Evolutionary conservation across 108 stramenopile genomes (phyloP).

Genomic region (Pinguiococcus pyrenoidosus): DNA sequence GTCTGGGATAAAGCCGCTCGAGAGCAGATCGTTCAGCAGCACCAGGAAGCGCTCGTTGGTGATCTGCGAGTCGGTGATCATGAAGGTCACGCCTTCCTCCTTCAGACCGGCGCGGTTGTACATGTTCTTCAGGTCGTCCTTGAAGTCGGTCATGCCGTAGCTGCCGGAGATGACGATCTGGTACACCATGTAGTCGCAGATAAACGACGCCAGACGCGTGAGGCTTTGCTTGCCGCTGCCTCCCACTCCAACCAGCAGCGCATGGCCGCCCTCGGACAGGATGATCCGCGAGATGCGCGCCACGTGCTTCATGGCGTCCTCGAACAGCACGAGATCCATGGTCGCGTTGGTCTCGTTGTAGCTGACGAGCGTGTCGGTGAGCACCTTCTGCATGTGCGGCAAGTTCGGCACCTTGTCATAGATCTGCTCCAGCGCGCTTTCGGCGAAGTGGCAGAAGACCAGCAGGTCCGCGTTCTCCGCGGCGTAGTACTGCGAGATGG

Average conservation of each 20-base stretch:
- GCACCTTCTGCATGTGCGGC: constrained; percentile 10
- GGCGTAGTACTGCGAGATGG: constrained; percentile 40
- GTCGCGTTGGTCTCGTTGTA: constrained; percentile 53
- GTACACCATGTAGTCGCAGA: constrained; percentile 43
- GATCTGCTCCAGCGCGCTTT: constrained; percentile 32
- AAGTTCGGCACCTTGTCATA: constrained; percentile 44
- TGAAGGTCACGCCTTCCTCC: constrained; percentile 58
- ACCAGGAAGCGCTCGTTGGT: constrained; percentile 63
- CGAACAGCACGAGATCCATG: constrained; percentile 57
- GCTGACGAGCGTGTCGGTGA: constrained; percentile 43
- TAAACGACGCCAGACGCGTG: constrained; percentile 50
- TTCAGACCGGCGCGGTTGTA: constrained; percentile 58
- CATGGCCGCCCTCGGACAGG: constrained; percentile 48
- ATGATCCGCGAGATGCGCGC: constrained; percentile 51
- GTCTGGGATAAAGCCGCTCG: constrained; percentile 55
- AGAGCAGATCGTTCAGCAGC: constrained; percentile 56
- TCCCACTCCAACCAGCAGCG: constrained; percentile 55
- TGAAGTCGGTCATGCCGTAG: constrained; percentile 55
- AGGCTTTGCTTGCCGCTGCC: constrained; percentile 53
- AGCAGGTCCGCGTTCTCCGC: constrained; percentile 50
- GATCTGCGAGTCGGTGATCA: constrained; percentile 59
- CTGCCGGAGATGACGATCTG: constrained; percentile 56
- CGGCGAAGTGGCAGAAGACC: constrained; percentile 54
- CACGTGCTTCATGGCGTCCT: constrained; percentile 55
- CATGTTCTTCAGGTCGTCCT: constrained; percentile 63